Evolutionary conservation across 495 filamentous ascomycete species (phyloP).

Genomic region (Neurospora sp.): DNA sequence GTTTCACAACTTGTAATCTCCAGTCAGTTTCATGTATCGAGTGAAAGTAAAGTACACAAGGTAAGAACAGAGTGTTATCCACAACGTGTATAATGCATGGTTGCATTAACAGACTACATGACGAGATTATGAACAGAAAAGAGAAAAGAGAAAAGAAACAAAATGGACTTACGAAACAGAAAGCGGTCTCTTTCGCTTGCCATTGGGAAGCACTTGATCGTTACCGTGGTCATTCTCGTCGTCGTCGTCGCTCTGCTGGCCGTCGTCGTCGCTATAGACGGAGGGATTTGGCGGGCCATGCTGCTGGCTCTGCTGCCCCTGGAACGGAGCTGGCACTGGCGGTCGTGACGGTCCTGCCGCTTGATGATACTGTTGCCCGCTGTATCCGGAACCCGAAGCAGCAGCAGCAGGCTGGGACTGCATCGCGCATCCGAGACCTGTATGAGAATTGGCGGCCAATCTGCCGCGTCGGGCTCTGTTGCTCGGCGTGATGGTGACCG

Average conservation of each 20-base stretch:
- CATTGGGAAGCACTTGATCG: conserved; percentile 28
- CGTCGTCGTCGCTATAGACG: conserved; percentile 21
- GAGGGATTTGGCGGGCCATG: conserved; percentile 4
- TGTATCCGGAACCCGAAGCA: conserved; percentile 2
- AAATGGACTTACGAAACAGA: conserved; percentile 41
- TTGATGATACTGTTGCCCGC: conserved; percentile 9
- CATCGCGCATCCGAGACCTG: conserved; percentile 9
- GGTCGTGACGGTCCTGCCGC: not conserved
- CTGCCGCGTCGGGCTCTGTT: not conserved
- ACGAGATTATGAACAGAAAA: not conserved
- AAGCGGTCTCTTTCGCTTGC: conserved; percentile 47
- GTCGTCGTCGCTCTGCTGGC: conserved; percentile 29
- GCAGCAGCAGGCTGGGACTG: conserved; percentile 13
- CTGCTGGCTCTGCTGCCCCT: conserved; percentile 1
- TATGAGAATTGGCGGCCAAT: not conserved
- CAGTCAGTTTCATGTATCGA: not conserved
- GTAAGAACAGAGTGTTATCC: not conserved
- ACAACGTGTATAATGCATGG: not conserved
- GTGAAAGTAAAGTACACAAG: not conserved
- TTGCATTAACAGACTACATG: not conserved
- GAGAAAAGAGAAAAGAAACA: too few species aligned
- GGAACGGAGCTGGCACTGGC: conserved; percentile 3
- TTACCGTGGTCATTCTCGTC: conserved; percentile 32
- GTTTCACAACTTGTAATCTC: not conserved
- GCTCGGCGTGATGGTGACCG: not conserved